A percentile compares a stretch with the other conserved stretches of the same genome.
These are phyloP conservation scores for Xylariomycetidae sp. DNA, from an alignment of 2,329 filamentous ascomycete genomes.

Conservation along the genomic window DNA sequence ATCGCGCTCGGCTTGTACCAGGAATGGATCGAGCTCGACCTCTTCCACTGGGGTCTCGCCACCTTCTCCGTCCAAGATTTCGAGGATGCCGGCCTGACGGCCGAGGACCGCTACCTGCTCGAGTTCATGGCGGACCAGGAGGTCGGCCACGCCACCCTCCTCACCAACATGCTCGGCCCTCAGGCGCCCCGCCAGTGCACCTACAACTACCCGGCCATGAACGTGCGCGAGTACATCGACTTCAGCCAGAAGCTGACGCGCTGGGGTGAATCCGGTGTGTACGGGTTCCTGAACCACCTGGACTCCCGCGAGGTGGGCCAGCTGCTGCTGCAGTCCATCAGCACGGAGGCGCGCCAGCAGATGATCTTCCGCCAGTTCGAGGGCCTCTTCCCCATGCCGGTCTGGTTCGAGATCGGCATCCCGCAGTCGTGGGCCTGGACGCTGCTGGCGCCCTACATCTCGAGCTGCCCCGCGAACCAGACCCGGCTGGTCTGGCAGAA, in stretches of 20 bases:
- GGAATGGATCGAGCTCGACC: constrained; percentile 80
- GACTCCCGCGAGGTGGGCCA: constrained; percentile 70
- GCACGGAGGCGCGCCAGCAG: constrained; percentile 77
- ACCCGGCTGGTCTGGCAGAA: constrained; percentile 82
- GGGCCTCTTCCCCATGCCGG: constrained; percentile 75
- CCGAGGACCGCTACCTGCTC: constrained; percentile 66
- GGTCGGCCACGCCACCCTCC: constrained; percentile 68
- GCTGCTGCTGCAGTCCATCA: constrained; percentile 70
- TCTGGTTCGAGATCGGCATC: constrained; percentile 75
- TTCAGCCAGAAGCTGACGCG: constrained; percentile 84
- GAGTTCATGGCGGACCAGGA: constrained; percentile 76
- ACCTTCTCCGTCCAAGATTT: constrained; percentile 68
- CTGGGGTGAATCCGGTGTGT: constrained; percentile 74
- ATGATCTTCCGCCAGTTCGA: constrained; percentile 80
- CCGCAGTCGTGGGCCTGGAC: constrained; percentile 86
- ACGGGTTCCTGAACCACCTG: constrained; percentile 74
- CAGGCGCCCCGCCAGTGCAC: constrained; percentile 69
- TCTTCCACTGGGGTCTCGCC: constrained; percentile 72
- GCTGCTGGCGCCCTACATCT: constrained; percentile 75
- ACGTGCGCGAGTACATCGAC: constrained; percentile 72
- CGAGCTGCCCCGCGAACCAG: constrained; percentile 65
- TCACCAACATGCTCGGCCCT: constrained; percentile 72
- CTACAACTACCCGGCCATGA: constrained; percentile 77
- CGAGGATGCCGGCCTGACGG: constrained; percentile 59
- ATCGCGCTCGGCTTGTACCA: constrained; percentile 72